A percentile compares a stretch with the other conserved stretches of the same genome.
These are phyloP conservation scores for Grosmannia serpens DNA, from an alignment of 2,329 filamentous ascomycete genomes.

Conservation along the genomic window DNA sequence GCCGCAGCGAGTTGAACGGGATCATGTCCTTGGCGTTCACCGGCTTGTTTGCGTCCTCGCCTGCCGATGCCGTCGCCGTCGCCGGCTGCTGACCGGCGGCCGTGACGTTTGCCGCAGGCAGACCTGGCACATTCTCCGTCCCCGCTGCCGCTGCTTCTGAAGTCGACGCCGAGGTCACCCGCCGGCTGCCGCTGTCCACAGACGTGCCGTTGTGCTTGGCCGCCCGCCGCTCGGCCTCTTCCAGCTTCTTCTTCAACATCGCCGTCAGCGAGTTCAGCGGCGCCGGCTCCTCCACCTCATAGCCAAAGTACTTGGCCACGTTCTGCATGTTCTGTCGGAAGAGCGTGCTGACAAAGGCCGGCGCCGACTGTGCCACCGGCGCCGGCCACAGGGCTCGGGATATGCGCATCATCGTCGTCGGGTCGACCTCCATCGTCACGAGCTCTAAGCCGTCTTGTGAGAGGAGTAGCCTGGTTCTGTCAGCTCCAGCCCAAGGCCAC, in stretches of 20 bases:
- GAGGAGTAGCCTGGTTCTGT: conserved; percentile 4
- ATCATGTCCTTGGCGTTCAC: conserved; percentile 12
- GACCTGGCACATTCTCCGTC: neutral
- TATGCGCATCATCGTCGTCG: conserved; percentile 22
- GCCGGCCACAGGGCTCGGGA: conserved; percentile 42
- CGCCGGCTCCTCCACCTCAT: conserved; percentile 17
- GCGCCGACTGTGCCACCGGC: conserved; percentile 36
- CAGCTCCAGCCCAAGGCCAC: neutral
- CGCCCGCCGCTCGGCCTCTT: conserved; percentile 13
- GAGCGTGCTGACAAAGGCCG: conserved; percentile 39
- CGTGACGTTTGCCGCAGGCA: neutral
- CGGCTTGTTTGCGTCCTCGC: neutral
- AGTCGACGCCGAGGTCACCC: neutral
- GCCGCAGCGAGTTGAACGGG: conserved; percentile 12
- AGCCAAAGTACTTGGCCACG: conserved; percentile 34
- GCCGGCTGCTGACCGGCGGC: neutral
- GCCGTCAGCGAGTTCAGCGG: conserved; percentile 15
- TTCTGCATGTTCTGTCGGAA: conserved; percentile 31
- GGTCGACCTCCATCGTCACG: conserved; percentile 10
- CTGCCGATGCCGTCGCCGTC: neutral
- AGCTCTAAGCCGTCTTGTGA: conserved; percentile 5
- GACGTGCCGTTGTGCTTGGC: conserved; percentile 9
- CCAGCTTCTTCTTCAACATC: conserved; percentile 20
- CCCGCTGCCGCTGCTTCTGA: neutral
- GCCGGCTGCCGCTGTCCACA: neutral